Conservation (phyloP, 2,329 filamentous ascomycete species). For the Fusarium hainanense region DNA sequence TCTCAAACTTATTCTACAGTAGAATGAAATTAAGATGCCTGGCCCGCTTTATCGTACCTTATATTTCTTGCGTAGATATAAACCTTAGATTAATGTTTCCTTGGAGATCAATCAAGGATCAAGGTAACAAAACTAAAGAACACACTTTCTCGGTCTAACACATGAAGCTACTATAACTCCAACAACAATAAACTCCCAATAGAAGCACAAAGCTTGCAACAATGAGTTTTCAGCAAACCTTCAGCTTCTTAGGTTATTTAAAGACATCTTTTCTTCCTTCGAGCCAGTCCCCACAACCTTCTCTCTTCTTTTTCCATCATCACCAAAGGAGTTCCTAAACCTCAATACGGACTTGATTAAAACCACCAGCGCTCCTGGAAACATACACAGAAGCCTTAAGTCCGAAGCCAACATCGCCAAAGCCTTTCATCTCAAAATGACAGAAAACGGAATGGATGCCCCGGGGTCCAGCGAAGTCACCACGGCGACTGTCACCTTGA, state of each 20-base stretch:
- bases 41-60: background rate
- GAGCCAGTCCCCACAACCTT: background rate
- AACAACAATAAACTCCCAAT: background rate
- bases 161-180: too few relatives aligned
- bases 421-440: background rate
- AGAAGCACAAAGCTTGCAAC: background rate
- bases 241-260: background rate
- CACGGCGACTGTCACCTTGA: background rate
- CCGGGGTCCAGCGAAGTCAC: rapidly evolving
- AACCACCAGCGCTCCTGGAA: background rate
- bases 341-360: too few relatives aligned
- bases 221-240: background rate
- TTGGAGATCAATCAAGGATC: background rate
- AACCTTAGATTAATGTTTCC: background rate
- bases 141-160: background rate
- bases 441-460: background rate
- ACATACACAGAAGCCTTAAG: background rate
- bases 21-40: background rate
- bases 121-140: background rate
- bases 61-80: background rate
- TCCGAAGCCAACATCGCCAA: background rate
- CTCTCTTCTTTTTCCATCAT: background rate
- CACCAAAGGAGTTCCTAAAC: background rate
- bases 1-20: background rate
- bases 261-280: background rate